Percentiles rank a stretch among this genome's conserved stretches.
Conservation (phyloP, 1,284 basidiomycete genomes). For the Ceratorhiza oryzae-sativae region DNA sequence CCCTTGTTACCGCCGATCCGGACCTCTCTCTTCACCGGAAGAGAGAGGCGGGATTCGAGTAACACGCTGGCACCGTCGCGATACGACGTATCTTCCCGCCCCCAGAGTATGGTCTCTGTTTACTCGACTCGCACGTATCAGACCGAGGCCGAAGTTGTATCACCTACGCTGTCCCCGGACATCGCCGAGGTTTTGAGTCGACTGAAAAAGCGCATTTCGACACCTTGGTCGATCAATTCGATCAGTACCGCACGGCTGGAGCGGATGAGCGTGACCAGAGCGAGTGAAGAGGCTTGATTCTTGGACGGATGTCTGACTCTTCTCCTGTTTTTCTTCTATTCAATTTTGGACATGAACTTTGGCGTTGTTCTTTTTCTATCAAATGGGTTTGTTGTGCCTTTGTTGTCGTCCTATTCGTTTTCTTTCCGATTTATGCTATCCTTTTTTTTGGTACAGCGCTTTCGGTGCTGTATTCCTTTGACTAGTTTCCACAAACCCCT, state of each 20-base stretch:
- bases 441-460: background rate
- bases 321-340: too few relatives aligned
- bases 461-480: background rate
- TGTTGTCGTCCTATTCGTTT: background rate
- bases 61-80: slow-evolving; percentile 6
- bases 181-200: background rate
- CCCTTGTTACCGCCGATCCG: background rate
- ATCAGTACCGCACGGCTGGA: background rate
- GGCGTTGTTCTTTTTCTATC: too few relatives aligned
- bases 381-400: background rate
- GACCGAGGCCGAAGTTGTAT: background rate
- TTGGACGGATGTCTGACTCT: background rate
- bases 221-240: slow-evolving; percentile 34
- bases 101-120: slow-evolving; percentile 25
- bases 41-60: background rate
- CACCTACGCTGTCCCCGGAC: slow-evolving; percentile 17
- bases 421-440: background rate
- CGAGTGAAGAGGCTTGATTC: slow-evolving; percentile 2
- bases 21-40: background rate
- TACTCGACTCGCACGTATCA: slow-evolving; percentile 27
- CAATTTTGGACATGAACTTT: background rate
- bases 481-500: background rate
- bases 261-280: slow-evolving; percentile 9
- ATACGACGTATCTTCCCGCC: background rate
- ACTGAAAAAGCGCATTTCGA: slow-evolving; percentile 28